Base-by-base conservation (phyloP, 768 basidiomycete species). In the Chalciporus pseudorubinellus region DNA sequence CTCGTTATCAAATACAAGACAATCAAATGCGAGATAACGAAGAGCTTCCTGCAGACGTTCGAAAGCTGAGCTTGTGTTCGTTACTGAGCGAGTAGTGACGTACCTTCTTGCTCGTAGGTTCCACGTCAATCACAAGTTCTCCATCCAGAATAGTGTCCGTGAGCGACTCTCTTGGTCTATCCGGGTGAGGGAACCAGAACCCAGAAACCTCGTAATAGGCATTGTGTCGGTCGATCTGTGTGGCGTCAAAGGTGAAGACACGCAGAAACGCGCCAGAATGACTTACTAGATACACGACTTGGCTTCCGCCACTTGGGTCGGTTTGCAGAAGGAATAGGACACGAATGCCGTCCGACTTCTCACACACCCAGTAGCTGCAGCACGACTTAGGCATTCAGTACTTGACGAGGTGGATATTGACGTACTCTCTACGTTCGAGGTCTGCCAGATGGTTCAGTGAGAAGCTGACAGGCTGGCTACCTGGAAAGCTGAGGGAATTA, bases 391-490 rank as follows among this genome's bases (percentile, higher is more conserved):
- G 46, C 48, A 36, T 46, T 51, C 16, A 40, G 40, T 36, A 44
- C 9, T 16, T 26, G 44, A 18, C 34, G 22, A 14, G 29, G 40
- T 16, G 45, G 47, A 33, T 16, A 24, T 38, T 31, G 42, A 51
- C 58, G 55, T 68, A 95, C 94, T 98, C 92, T 74, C 87, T 81
- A 16, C 71, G 72, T 70, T 95, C 92, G 38, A 98, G 76, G 64
- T 87, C 83, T 11, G 77, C 76, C 33, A 98, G 67, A 63, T 92
- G 88, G 44, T 69, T 74, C 11, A 70, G 62, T 6, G 81, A 77
- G 71, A 99, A 98, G 68, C 92, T 95, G 63, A 99, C 84, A 18
- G 95, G 95, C 65, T 98, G 97, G 62, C 89, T 89, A 20, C 97
- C 95, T 16, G 95, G 95, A 71, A 98, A 99, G 56, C 91, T 93